Evolutionary conservation across 2,329 filamentous ascomycete species (phyloP), one percentile per base, ranked within the genome.

Genomic region (Neonectria ditissima): DNA sequence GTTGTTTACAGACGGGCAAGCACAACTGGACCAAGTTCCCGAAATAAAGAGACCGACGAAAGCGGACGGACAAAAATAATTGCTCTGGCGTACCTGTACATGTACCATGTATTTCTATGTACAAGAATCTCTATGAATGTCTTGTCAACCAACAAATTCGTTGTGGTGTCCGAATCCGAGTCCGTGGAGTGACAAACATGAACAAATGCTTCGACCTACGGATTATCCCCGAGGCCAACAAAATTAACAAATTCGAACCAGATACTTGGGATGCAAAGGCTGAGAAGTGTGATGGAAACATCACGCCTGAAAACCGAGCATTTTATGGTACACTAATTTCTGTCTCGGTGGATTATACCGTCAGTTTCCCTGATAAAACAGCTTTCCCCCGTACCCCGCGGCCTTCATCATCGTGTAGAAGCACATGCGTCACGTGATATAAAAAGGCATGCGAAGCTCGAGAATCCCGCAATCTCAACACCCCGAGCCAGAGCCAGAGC

Each of bases 11-110:
- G 86, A 76, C 84, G 68, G 85, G 86, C 67, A 86, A 82, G 77
- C 77, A 78, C 72, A 84, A 82, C 74, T 89, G 86, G 86, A 83
- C 77, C 69, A 87, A 82, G 74, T 89, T 82, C 75, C 87, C 87
- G 66, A 86, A 84, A 83, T 87, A 81, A 81, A 73, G 68, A 65
- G 52, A 55, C 53, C 48, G 56, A 47, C 22, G 60, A 65, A 61
- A 60, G 56, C 14, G n/a, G 37, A 63, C 65, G 63, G 63, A 67
- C 67, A 60, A 50, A 50, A 61, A 59, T 55, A 20, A 41, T 41
- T 69, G 62, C 65, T 64, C 53, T 63, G 61, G 52, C 53, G 63
- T 70, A 62, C 52, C 65, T 76, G 72, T 79, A 76, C 69, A 75
- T 76, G 66, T 69, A 73, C 66, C 62, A 62, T 77, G 75, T 79